Evolutionary conservation across 805 yeast species (phyloP).

Genomic region (Nakazawaea molendinolei): DNA sequence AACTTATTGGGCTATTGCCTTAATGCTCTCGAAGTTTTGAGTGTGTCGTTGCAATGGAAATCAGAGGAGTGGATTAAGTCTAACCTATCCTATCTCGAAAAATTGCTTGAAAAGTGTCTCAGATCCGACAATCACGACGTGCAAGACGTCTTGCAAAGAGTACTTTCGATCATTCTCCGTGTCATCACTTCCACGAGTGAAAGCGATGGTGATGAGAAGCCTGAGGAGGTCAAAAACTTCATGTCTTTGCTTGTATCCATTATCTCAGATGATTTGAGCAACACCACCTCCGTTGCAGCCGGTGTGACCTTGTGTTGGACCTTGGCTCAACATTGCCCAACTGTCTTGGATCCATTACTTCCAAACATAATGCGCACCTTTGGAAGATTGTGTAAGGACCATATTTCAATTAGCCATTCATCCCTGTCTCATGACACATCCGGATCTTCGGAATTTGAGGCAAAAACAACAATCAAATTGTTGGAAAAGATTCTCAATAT

Average conservation of each 20-base stretch:
- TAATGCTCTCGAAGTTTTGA: conserved; percentile 86
- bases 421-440: conserved; percentile 10
- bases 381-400: conserved; percentile 85
- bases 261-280: conserved; percentile 68
- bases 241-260: conserved; percentile 54
- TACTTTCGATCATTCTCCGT: conserved; percentile 57
- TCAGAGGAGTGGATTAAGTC: conserved; percentile 70
- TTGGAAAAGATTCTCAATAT: conserved; percentile 72
- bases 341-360: conserved; percentile 65
- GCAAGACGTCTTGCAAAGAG: conserved; percentile 77
- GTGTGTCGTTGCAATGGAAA: conserved; percentile 76
- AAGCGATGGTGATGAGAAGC: conserved; percentile 44
- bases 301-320: conserved; percentile 83
- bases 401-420: conserved; percentile 40
- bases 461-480: conserved; percentile 70
- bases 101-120: conserved; percentile 72
- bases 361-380: conserved; percentile 80
- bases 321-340: conserved; percentile 66
- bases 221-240: conserved; percentile 59
- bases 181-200: conserved; percentile 48
- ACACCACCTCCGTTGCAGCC: conserved; percentile 75
- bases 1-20: conserved; percentile 72
- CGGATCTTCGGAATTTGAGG: conserved; percentile 51
- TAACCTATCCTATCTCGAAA: conserved; percentile 63
- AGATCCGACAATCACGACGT: conserved; percentile 80